Evolutionary conservation across 768 basidiomycete species (phyloP), one percentile per base, ranked within the genome.

Genomic region (Rhizopogon vesiculosus): DNA sequence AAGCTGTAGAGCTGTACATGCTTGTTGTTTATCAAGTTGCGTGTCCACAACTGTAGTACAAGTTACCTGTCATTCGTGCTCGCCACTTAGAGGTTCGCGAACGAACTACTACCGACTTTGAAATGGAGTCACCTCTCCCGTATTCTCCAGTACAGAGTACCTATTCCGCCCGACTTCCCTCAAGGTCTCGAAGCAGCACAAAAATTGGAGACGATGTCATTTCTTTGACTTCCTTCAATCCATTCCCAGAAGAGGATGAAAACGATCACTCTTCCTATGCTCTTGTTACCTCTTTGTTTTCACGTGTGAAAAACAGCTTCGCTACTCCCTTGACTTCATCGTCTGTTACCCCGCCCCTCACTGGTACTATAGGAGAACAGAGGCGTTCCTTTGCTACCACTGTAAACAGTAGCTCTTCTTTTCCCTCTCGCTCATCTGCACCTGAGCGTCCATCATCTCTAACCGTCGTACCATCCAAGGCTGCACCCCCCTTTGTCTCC

Each of bases 171-270:
- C 71, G 74, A 15, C 72, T 74, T 16, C 78, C 80, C 10, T 82
- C 79, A 19, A 75, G 84, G 64, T 87, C 86, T 12, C 78, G 84
- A 61, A 84, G 82, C 69, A 84, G 78, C 68, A 78, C 80, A 33
- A 85, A 79, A 63, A 68, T 74, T 8, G 68, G 59, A 18, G 76
- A 86, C 50, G 90, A 90, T 75, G 78, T 86, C 43, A 79, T 80
- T 44, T 83, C 84, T 64, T 73, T 94, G 55, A 94, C 93, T 29
- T 89, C 89, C 49, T 92, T 89, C 78, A 93, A 93, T 67, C 91
- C 91, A 6, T 94, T 93, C 74, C 84, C 89, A n/a, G 90, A 92
- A 66, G 93, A 94, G 67, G 91, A 93, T 66, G 92, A 93, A 70
- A 83, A 91, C 66, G 91, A 93, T 61, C 87, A 90, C 62, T 87